Evolutionary conservation across 441 rosid species (phyloP).

Genomic region (Erysimum cheiri): DNA sequence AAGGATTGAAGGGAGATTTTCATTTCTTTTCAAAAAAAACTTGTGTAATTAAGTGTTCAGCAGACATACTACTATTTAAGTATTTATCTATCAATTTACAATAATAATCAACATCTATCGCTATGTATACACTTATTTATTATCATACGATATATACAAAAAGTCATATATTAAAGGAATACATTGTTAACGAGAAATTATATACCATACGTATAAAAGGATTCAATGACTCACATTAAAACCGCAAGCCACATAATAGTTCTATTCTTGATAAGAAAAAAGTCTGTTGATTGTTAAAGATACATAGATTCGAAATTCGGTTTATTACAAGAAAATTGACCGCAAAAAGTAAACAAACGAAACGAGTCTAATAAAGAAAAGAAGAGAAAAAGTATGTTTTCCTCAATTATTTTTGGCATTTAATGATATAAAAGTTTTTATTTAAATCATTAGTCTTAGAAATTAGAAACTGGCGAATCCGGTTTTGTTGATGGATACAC

Average conservation of each 20-base stretch:
- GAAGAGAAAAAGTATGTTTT: background rate
- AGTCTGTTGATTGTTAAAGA: background rate
- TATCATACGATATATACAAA: too few relatives aligned
- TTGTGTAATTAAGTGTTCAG: too few relatives aligned
- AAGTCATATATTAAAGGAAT: too few relatives aligned
- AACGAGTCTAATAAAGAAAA: background rate
- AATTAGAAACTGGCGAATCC: background rate
- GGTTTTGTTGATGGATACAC: background rate
- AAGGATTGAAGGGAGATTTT: too few relatives aligned
- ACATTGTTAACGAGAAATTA: too few relatives aligned
- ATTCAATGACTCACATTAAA: background rate
- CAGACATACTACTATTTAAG: too few relatives aligned
- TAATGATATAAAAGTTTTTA: background rate
- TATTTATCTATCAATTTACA: too few relatives aligned
- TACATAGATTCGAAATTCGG: background rate
- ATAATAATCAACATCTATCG: too few relatives aligned
- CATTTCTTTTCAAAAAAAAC: too few relatives aligned
- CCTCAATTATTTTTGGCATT: background rate
- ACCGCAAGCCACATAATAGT: background rate
- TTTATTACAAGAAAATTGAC: background rate
- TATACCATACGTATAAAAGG: background rate
- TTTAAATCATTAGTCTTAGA: background rate
- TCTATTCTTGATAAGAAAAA: too few relatives aligned
- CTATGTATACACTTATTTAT: too few relatives aligned
- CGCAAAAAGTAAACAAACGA: background rate